A percentile compares a stretch with the other conserved stretches of the same genome.
These are phyloP conservation scores for Sistotremastrum niveocremeum DNA, from an alignment of 768 basidiomycete species.

Conservation along the genomic window DNA sequence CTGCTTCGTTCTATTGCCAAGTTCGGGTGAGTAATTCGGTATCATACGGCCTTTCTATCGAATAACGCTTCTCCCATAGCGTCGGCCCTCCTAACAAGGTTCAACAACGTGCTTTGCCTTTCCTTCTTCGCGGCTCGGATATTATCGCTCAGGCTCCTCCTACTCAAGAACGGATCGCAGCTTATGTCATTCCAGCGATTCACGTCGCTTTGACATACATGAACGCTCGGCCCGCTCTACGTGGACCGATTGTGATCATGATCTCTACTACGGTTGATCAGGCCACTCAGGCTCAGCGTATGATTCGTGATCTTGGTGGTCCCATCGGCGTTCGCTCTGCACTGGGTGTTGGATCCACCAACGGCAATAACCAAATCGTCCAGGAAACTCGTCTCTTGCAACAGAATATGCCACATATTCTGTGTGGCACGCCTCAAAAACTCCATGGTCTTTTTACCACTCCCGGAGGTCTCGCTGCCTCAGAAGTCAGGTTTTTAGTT, in stretches of 20 bases:
- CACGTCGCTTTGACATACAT: slow-evolving; percentile 65
- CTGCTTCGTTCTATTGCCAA: slow-evolving; percentile 78
- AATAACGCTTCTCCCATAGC: slow-evolving; percentile 24
- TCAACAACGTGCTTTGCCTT: slow-evolving; percentile 91
- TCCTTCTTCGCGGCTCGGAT: slow-evolving; percentile 84
- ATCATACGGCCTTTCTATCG: not conserved
- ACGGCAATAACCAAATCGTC: slow-evolving; percentile 42
- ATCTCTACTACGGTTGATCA: slow-evolving; percentile 98
- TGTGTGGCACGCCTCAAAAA: slow-evolving; percentile 96
- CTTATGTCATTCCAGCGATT: slow-evolving; percentile 88
- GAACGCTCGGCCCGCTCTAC: slow-evolving; percentile 38
- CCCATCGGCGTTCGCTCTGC: slow-evolving; percentile 87
- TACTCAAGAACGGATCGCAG: slow-evolving; percentile 95
- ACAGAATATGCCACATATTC: slow-evolving; percentile 87
- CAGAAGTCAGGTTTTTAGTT: slow-evolving; percentile 85
- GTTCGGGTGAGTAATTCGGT: slow-evolving; percentile 61
- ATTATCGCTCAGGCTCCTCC: slow-evolving; percentile 99
- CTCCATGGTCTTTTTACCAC: slow-evolving; percentile 82
- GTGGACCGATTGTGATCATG: slow-evolving; percentile 83
- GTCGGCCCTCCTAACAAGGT: slow-evolving; percentile 99
- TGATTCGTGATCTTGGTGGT: slow-evolving; percentile 88
- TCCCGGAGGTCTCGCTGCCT: slow-evolving; percentile 61
- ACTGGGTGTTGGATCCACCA: slow-evolving; percentile 71
- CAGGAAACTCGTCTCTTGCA: slow-evolving; percentile 77
- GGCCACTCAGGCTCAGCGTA: slow-evolving; percentile 90